Base-by-base conservation (phyloP, 2,329 filamentous ascomycete genomes). In the Claviceps monticola region DNA sequence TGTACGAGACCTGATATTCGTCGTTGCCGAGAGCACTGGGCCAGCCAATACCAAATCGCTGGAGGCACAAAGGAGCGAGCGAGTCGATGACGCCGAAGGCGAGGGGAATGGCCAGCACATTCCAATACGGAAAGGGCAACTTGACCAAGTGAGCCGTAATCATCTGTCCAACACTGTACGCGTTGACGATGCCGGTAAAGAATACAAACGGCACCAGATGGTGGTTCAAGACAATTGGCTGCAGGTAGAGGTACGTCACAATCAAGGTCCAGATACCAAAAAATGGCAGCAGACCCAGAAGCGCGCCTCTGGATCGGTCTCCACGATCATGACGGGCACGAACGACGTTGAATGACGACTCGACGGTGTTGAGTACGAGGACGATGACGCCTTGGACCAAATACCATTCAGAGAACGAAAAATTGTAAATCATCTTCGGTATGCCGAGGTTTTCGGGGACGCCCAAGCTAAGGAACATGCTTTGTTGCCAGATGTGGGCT, bases 111-210 rank as follows among this genome's bases (percentile, higher is more conserved):
- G 83, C 77, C 47, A 97, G 74, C 17, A 96, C 80, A 67, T 97
- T 97, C 68, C 83, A 82, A 74, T 91, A 94, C 5, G 93, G 93
- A 71, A 96, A 98, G 13, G 78, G 77, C 43, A 87, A 79, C 68
- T 91, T 86, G 54, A 91, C 88, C 19, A 98, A 75, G 68, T 98
- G 93, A 0, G 90, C 90, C 44, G 88, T 88, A 69, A 97, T 97
- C 73, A 97, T 96, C 66, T 90, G 86, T 6, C 91, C 91, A 53
- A 97, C 91, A 49, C 86, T 87, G 72, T 96, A 97, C 55, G 93
- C 90, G 65, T 97, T 97, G 64, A 95, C 77, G 53, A 97, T 73
- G 51, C 90, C 90, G 43, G 86, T 84, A 65, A 93, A 96, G 65
- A 97, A 75, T 57, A 84, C 76, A 67, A 98, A 97, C 1, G 93